Conservation (phyloP, 768 basidiomycete species). For the Collybia nuda region DNA sequence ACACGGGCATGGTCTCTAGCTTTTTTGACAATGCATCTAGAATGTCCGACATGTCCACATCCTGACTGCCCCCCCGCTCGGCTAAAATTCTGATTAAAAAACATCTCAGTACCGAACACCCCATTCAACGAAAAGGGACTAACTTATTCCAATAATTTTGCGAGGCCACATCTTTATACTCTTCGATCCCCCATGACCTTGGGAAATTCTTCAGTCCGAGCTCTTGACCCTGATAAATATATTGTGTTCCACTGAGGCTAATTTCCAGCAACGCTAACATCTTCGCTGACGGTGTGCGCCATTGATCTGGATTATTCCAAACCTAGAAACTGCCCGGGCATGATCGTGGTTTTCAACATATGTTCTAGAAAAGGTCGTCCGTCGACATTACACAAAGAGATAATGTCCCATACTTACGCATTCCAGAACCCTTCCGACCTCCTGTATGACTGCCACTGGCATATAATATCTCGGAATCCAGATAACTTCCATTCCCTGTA, state of each 20-base stretch:
- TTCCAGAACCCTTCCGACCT: conserved; percentile 68
- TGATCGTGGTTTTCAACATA: conserved; percentile 76
- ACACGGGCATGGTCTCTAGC: conserved; percentile 71
- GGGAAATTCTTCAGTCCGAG: conserved; percentile 68
- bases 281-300: conserved; percentile 62
- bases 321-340: conserved; percentile 61
- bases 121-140: conserved; percentile 14
- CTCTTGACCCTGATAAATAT: conserved; percentile 77
- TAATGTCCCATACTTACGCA: conserved; percentile 37
- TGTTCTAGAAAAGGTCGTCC: conserved; percentile 32
- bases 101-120: not conserved
- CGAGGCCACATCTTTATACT: conserved; percentile 70
- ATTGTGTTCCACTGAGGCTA: conserved; percentile 67
- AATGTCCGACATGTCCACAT: conserved; percentile 63
- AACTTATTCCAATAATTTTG: conserved; percentile 60
- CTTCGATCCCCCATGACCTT: conserved; percentile 62
- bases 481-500: conserved; percentile 49
- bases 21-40: conserved; percentile 59
- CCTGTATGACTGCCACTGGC: conserved; percentile 59
- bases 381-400: not conserved
- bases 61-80: conserved; percentile 33
- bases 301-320: conserved; percentile 58
- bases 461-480: conserved; percentile 47
- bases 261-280: conserved; percentile 61
- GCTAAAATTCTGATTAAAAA: conserved; percentile 31